Evolutionary conservation across 164 flowering plant genomes (phyloP).

Genomic region (Vitis amurensis): DNA sequence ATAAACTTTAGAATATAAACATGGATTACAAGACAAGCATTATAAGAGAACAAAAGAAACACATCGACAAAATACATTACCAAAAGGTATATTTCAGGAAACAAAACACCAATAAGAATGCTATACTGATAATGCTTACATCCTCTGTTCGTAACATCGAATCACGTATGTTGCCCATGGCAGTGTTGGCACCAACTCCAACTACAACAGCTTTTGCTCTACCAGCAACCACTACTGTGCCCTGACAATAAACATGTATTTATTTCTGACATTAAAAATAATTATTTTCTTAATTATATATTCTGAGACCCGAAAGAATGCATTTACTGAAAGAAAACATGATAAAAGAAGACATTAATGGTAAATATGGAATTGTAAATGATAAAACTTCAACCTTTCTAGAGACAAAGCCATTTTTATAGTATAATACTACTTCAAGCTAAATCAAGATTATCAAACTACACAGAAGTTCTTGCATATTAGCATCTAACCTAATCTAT

Average conservation of each 20-base stretch:
- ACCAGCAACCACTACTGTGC: slow-evolving; percentile 91
- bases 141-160: slow-evolving; percentile 90
- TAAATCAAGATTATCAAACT: too few relatives aligned
- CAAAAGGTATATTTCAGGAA: neutral
- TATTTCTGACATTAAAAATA: too few relatives aligned
- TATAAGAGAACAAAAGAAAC: neutral
- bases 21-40: neutral
- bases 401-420: too few relatives aligned
- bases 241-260: slow-evolving; percentile 48
- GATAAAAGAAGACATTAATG: neutral
- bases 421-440: too few relatives aligned
- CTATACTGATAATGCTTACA: slow-evolving; percentile 38
- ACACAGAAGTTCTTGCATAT: too few relatives aligned
- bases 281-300: neutral
- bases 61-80: neutral
- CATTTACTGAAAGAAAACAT: neutral
- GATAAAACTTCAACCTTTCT: too few relatives aligned
- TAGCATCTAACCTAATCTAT: too few relatives aligned
- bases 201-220: slow-evolving; percentile 94
- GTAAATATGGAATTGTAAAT: too few relatives aligned
- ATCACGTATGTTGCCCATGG: slow-evolving; percentile 98
- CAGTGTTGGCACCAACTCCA: slow-evolving; percentile 94
- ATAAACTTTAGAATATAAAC: neutral
- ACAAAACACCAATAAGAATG: neutral
- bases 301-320: neutral